Percentiles rank a stretch among this genome's conserved stretches.
These are phyloP conservation scores for Danielia reshetovae DNA, from an alignment of 805 yeast genomes.

Conservation along the genomic window DNA sequence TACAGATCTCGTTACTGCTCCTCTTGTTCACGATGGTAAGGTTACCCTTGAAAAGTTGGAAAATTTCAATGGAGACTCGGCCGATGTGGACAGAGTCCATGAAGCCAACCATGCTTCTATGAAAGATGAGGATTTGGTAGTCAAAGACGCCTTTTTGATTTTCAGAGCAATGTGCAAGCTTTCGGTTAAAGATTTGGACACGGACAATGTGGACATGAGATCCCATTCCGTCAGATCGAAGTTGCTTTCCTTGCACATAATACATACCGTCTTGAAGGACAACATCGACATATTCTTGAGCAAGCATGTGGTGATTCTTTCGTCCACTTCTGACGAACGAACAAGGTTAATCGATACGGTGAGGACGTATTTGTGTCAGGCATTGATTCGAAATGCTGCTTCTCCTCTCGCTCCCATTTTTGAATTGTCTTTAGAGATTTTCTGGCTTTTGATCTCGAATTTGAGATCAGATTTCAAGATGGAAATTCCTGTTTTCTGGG, in stretches of 20 bases:
- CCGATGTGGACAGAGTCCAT: constrained; percentile 50
- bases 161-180: constrained; percentile 94
- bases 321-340: constrained; percentile 46
- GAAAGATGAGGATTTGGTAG: constrained; percentile 62
- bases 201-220: constrained; percentile 74
- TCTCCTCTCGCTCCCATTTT: constrained; percentile 88
- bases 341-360: constrained; percentile 72
- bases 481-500: constrained; percentile 90
- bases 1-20: neutral
- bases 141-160: constrained; percentile 88
- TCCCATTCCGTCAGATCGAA: constrained; percentile 92
- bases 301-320: constrained; percentile 48
- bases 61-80: constrained; percentile 44
- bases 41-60: constrained; percentile 50
- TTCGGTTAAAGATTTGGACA: constrained; percentile 79
- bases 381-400: constrained; percentile 88
- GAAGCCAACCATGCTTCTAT: constrained; percentile 42
- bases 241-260: constrained; percentile 78
- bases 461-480: constrained; percentile 84
- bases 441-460: constrained; percentile 83
- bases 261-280: constrained; percentile 80
- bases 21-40: neutral
- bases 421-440: constrained; percentile 86
- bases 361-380: constrained; percentile 76
- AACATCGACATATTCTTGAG: constrained; percentile 79